Conservation (phyloP, 768 basidiomycete genomes). For the Macrolepiota fuliginosa region DNA sequence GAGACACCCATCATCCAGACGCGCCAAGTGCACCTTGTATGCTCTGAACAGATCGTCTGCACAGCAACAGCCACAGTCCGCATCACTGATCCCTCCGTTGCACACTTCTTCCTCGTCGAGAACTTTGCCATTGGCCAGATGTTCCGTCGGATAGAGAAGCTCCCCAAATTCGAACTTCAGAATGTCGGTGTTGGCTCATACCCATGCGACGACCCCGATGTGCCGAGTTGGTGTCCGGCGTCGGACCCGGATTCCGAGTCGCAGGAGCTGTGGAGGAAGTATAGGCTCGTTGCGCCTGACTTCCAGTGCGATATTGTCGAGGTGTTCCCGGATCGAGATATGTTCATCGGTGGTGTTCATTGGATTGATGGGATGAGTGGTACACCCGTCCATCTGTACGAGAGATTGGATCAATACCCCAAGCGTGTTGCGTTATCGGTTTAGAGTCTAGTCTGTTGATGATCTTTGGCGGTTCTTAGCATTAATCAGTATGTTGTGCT, state of each 20-base stretch:
- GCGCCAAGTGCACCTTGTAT: conserved; percentile 66
- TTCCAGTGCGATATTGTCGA: conserved; percentile 69
- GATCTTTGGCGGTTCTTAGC: no score
- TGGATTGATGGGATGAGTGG: conserved; percentile 41
- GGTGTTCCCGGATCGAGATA: conserved; percentile 63
- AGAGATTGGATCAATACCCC: neutral
- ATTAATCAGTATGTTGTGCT: no score
- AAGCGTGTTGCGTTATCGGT: neutral
- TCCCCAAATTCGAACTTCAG: neutral
- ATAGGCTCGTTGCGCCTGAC: conserved; percentile 52
- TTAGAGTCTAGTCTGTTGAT: neutral
- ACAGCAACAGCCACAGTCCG: conserved; percentile 65
- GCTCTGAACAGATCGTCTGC: conserved; percentile 51
- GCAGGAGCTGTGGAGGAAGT: conserved; percentile 51
- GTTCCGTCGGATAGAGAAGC: conserved; percentile 43
- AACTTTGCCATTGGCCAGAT: conserved; percentile 70
- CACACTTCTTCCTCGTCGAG: conserved; percentile 62
- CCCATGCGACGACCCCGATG: neutral
- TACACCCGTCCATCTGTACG: neutral
- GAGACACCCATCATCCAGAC: conserved; percentile 51
- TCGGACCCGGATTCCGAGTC: neutral
- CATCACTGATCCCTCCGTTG: conserved; percentile 53
- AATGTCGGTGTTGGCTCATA: neutral
- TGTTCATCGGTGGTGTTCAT: conserved; percentile 53
- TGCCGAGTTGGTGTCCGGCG: neutral